Evolutionary conservation across 306 rosid genomes (phyloP).

Genomic region (Crotalaria pallida): DNA sequence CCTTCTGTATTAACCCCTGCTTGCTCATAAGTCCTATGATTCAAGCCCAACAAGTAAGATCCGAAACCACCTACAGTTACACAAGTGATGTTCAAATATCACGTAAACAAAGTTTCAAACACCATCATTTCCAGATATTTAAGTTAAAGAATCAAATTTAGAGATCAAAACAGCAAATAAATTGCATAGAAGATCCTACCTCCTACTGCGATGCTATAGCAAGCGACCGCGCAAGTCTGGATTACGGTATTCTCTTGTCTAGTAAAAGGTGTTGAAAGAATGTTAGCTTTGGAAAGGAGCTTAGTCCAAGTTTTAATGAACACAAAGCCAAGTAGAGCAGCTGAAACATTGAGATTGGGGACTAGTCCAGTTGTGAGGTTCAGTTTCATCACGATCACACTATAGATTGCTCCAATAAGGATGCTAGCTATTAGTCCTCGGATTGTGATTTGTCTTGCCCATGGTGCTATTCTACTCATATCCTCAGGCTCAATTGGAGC

Average conservation of each 20-base stretch:
- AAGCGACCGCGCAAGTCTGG: constrained; percentile 97
- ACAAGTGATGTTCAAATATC: constrained; percentile 4
- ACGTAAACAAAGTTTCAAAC: neutral
- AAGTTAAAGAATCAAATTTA: neutral
- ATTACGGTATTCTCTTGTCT: constrained; percentile 89
- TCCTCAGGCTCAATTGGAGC: constrained; percentile 41
- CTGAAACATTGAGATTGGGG: constrained; percentile 95
- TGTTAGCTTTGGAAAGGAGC: constrained; percentile 70
- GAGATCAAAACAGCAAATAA: neutral
- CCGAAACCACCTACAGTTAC: constrained; percentile 88
- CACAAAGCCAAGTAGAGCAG: constrained; percentile 93
- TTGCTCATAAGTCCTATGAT: constrained; percentile 69
- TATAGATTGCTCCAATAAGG: constrained; percentile 66
- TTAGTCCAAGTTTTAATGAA: constrained; percentile 75
- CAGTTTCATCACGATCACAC: constrained; percentile 84
- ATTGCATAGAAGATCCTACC: constrained; percentile 36
- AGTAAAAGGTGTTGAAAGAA: constrained; percentile 75
- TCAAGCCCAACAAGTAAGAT: constrained; percentile 84
- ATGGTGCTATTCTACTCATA: constrained; percentile 49
- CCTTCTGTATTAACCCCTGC: constrained; percentile 80
- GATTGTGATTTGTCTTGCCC: constrained; percentile 73
- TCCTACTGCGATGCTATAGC: constrained; percentile 93
- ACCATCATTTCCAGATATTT: neutral
- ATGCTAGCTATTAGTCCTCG: constrained; percentile 73
- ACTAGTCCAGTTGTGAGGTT: constrained; percentile 96